Evolutionary conservation across 345 rosid genomes (phyloP), one percentile per base, ranked within the genome.

Genomic region (Clausena lansium): DNA sequence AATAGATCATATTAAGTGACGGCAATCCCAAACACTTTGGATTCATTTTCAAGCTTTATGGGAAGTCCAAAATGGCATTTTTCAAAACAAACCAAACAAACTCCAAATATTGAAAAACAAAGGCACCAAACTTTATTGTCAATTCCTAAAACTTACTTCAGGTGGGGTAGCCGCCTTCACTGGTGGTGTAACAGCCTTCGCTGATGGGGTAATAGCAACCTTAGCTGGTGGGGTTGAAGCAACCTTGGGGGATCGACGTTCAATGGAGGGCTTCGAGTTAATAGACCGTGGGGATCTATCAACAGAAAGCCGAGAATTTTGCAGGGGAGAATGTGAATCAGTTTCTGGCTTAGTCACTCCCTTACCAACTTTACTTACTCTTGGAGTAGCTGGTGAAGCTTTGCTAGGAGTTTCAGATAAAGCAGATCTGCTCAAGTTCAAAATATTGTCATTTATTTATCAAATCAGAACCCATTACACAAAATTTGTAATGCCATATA

Each of bases 201-300:
- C 73, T 4, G 22, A 22, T 41, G 35, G 52, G 7, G 33, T 36
- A 14, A n/a, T 36, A 72, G 65, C 39, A 70, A 36, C 52, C 76
- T 72, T 72, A 1, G 78, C 71, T 5, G 45, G 47, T 10, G 71
- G 78, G 7, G 78, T 64, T 22, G 70, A 7, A 47, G 89, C 75
- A 60, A 89, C 83, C 85, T 90, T 94, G 0, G 93, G 87, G 15
- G 93, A 85, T 58, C 97, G 84, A 65, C 97, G 90, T 58, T 91
- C 97, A 80, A 76, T 17, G 24, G 87, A 22, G 54, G 98, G 85
- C 89, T 91, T 95, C 0, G 97, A 87, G 81, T 81, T 79, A 50
- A 88, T 79, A 9, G 98, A 63, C 78, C 90, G 85, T 5, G 93
- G 95, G 19, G 98, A 93, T 52, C 91, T 92, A 32, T 94, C 97